phyloP scores from a whole-genome alignment of 2,329 filamentous ascomycete genomes.

The Colletotrichum horii region DNA sequence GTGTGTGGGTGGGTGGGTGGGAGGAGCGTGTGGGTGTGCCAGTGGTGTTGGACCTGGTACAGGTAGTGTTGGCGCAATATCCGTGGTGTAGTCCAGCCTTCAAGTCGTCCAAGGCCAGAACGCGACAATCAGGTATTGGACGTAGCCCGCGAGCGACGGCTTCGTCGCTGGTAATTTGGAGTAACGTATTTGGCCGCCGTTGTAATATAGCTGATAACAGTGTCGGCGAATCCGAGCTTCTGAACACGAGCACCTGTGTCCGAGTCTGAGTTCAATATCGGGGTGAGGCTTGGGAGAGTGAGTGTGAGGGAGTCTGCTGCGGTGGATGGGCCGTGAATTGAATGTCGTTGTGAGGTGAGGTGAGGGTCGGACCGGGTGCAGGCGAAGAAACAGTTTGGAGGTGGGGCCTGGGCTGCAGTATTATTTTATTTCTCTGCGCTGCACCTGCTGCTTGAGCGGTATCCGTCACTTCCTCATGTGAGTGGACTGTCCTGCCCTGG shows the following conservation, averaged over 20 bases:
- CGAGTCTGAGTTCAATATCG: background rate
- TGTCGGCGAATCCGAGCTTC: background rate
- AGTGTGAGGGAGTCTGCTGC: background rate
- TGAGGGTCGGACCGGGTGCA: constrained; percentile 5
- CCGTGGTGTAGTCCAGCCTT: background rate
- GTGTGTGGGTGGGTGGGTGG: background rate
- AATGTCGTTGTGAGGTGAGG: background rate
- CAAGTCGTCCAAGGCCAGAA: background rate
- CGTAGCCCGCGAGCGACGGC: background rate
- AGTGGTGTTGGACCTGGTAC: background rate
- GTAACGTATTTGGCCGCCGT: background rate
- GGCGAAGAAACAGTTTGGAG: background rate
- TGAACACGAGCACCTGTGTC: background rate
- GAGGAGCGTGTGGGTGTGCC: background rate
- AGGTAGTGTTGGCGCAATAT: background rate
- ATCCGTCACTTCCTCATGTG: no score
- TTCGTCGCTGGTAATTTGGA: background rate
- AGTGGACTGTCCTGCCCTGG: background rate
- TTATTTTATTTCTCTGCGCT: background rate
- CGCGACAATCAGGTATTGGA: background rate
- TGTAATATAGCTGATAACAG: background rate
- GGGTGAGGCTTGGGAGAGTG: background rate
- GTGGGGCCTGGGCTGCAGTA: background rate
- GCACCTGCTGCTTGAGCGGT: background rate
- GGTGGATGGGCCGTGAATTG: background rate